Evolutionary conservation across 78 protist genomes (phyloP).

Genomic region (Cyanophora paradoxa): DNA sequence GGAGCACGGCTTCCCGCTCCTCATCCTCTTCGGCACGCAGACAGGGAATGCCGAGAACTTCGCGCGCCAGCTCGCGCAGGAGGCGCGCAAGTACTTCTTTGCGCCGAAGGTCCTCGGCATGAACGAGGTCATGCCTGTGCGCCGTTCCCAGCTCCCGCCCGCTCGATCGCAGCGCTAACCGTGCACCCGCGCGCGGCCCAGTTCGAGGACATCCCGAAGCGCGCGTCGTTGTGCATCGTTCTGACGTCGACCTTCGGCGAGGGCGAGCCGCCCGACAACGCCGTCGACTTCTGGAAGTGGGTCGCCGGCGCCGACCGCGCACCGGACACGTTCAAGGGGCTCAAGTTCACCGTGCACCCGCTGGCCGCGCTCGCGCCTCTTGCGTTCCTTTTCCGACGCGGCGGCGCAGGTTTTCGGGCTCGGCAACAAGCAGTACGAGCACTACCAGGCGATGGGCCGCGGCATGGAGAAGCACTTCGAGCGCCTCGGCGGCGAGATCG

Average conservation of each 20-base stretch:
- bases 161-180: neutral
- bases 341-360: too few relatives aligned
- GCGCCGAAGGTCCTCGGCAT: conserved; percentile 45
- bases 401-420: too few relatives aligned
- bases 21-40: conserved; percentile 70
- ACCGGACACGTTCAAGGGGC: neutral
- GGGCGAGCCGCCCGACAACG: conserved; percentile 87
- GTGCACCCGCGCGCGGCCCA: neutral
- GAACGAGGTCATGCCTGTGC: conserved; percentile 3
- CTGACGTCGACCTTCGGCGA: conserved; percentile 82
- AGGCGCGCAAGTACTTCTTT: conserved; percentile 55
- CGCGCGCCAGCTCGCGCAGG: conserved; percentile 44
- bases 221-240: conserved; percentile 40
- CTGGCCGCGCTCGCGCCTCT: too few relatives aligned
- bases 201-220: neutral
- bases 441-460: conserved; percentile 66
- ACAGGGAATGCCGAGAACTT: conserved; percentile 83
- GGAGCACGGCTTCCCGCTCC: neutral
- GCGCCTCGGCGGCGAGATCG: conserved; percentile 57
- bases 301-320: conserved; percentile 33
- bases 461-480: conserved; percentile 49
- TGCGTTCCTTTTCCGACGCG: too few relatives aligned
- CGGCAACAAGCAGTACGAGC: conserved; percentile 86
- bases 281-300: conserved; percentile 51
- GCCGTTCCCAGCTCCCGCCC: neutral